A percentile compares a stretch with the other conserved stretches of the same genome.
These are phyloP conservation scores for Kingdonia uniflora DNA, from an alignment of 164 flowering plant genomes.

Conservation along the genomic window DNA sequence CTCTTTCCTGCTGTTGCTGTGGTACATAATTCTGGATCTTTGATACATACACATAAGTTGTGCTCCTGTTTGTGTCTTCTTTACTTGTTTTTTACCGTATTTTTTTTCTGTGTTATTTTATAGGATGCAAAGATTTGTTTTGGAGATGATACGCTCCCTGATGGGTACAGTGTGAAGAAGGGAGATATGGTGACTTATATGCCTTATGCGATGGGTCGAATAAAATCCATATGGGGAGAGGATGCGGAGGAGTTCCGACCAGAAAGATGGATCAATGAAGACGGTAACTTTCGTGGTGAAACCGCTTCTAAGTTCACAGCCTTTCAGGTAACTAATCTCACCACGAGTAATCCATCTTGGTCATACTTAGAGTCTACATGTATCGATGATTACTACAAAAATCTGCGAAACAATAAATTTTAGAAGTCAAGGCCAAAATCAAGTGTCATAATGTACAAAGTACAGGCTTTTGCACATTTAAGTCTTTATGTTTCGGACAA, in stretches of 20 bases:
- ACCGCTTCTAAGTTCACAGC: slow-evolving; percentile 20
- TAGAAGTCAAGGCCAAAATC: too few relatives aligned
- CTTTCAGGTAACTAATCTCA: slow-evolving; percentile 10
- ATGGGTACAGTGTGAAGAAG: slow-evolving; percentile 25
- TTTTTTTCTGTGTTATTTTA: not conserved
- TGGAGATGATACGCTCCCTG: slow-evolving; percentile 26
- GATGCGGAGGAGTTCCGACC: slow-evolving; percentile 33
- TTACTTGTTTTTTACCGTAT: not conserved
- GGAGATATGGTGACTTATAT: slow-evolving; percentile 25
- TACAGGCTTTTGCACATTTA: too few relatives aligned
- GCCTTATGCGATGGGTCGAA: slow-evolving; percentile 39
- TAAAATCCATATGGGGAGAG: slow-evolving; percentile 34
- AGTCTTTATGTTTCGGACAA: too few relatives aligned
- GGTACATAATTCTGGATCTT: slow-evolving; percentile 21
- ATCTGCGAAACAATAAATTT: too few relatives aligned
- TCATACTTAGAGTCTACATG: too few relatives aligned
- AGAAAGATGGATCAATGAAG: slow-evolving; percentile 29
- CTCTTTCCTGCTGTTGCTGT: slow-evolving; percentile 75
- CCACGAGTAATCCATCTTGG: too few relatives aligned
- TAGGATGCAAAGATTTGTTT: slow-evolving; percentile 44
- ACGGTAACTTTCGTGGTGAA: slow-evolving; percentile 13
- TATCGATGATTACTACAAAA: too few relatives aligned
- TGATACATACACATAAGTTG: not conserved
- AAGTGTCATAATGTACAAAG: too few relatives aligned
- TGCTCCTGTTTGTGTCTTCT: not conserved